These are phyloP conservation scores for Mycosphaerelloides madeirae DNA, from an alignment of 2,329 filamentous ascomycete genomes.

Conservation along the genomic window DNA sequence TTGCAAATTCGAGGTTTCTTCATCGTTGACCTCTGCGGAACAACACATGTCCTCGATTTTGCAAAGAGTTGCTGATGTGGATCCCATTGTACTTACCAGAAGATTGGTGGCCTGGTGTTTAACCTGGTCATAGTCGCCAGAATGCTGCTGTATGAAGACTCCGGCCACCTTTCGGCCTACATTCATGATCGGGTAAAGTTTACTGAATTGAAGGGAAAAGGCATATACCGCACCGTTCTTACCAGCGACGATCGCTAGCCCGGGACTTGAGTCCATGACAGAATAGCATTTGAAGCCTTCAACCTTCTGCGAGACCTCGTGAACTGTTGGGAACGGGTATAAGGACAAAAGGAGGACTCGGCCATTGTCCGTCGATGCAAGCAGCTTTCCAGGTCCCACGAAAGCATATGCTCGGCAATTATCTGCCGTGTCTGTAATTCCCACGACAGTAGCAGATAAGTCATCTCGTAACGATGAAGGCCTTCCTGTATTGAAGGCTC, in stretches of 20 bases:
- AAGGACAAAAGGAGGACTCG: slow-evolving; percentile 45
- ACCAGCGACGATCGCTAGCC: slow-evolving; percentile 44
- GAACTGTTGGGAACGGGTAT: too few relatives aligned
- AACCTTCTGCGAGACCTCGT: slow-evolving; percentile 4
- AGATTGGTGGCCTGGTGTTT: slow-evolving; percentile 25
- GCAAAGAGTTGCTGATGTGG: slow-evolving; percentile 25
- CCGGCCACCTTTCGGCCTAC: slow-evolving; percentile 38
- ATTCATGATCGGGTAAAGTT: slow-evolving; percentile 26
- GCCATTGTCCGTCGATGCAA: slow-evolving; percentile 58
- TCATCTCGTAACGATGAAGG: background rate
- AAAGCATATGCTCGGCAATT: slow-evolving; percentile 62
- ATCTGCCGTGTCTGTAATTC: slow-evolving; percentile 29
- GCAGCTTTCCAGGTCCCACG: slow-evolving; percentile 48
- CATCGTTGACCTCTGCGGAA: background rate
- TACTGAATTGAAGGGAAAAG: slow-evolving; percentile 26
- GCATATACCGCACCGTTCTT: slow-evolving; percentile 40
- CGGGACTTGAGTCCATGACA: slow-evolving; percentile 37
- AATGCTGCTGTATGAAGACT: slow-evolving; percentile 30
- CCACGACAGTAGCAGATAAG: background rate
- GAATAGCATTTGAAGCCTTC: slow-evolving; percentile 47
- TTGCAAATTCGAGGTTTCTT: background rate
- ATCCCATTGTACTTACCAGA: slow-evolving; percentile 37
- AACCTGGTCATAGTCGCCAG: slow-evolving; percentile 2
- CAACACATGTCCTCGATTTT: background rate
- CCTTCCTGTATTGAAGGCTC: background rate